A percentile compares a stretch with the other conserved stretches of the same genome.
phyloP scores from a whole-genome alignment of 164 flowering plant species.

The Macadamia integrifolia region DNA sequence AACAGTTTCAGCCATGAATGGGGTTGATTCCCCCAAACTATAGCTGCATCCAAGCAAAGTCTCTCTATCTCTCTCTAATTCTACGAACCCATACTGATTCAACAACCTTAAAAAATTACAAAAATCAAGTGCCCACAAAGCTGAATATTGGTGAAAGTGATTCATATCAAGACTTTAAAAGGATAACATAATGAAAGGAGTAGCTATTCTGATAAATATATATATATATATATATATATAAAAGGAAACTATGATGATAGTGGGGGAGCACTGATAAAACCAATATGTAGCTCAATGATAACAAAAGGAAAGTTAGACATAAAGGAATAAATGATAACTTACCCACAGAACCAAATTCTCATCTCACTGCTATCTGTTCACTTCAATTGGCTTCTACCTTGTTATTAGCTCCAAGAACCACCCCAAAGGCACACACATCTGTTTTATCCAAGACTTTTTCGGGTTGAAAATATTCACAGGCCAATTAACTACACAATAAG shows the following conservation, averaged over 20 bases:
- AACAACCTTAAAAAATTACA: not conserved
- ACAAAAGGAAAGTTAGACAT: not conserved
- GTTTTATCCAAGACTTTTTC: constrained; percentile 93
- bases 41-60: too few relatives aligned
- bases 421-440: constrained; percentile 89
- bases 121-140: too few relatives aligned
- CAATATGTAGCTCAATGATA: not conserved
- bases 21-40: too few relatives aligned
- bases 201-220: not conserved
- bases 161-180: not conserved
- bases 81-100: not conserved
- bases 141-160: not conserved
- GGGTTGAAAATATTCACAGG: constrained; percentile 95
- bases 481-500: constrained; percentile 59
- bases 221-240: too few relatives aligned
- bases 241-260: too few relatives aligned
- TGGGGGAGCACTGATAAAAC: not conserved
- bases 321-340: constrained; percentile 18
- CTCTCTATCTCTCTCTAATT: too few relatives aligned
- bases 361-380: constrained; percentile 63
- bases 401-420: constrained; percentile 79
- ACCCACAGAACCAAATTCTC: constrained; percentile 89
- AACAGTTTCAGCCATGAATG: too few relatives aligned
- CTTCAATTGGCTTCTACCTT: constrained; percentile 82
- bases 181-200: not conserved